Conservation (phyloP, 768 basidiomycete genomes). For the Fomitopsis serialis region DNA sequence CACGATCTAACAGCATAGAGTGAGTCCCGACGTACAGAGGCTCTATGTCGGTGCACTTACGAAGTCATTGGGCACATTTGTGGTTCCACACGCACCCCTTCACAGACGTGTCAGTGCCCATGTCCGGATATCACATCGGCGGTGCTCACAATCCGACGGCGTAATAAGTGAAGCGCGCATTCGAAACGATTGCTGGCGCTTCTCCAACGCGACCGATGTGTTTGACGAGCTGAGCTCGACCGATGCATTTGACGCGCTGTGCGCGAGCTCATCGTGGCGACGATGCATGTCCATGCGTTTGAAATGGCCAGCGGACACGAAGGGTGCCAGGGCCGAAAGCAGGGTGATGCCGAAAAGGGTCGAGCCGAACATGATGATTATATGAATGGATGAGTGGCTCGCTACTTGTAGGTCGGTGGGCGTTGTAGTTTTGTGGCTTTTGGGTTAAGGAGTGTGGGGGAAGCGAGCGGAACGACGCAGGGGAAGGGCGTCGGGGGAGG, state of each 20-base stretch:
- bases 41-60: slow-evolving; percentile 17
- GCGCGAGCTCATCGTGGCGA: slow-evolving; percentile 24
- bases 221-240: too few relatives aligned
- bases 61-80: slow-evolving; percentile 27
- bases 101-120: not conserved
- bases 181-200: slow-evolving; percentile 17
- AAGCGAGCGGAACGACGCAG: slow-evolving; percentile 8
- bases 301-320: slow-evolving; percentile 13
- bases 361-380: slow-evolving; percentile 19
- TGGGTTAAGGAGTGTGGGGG: slow-evolving; percentile 15
- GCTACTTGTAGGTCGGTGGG: not conserved
- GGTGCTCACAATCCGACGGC: slow-evolving; percentile 29
- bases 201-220: slow-evolving; percentile 10
- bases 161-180: slow-evolving; percentile 29
- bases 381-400: not conserved
- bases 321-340: slow-evolving; percentile 19
- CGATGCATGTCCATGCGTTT: slow-evolving; percentile 10
- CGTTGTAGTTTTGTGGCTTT: not conserved
- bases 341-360: slow-evolving; percentile 15
- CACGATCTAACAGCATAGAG: slow-evolving; percentile 23
- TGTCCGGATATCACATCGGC: not conserved
- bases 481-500: not conserved
- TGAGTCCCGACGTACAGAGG: not conserved
- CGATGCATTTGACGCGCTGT: slow-evolving; percentile 14
- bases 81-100: slow-evolving; percentile 29